A percentile compares a stretch with the other conserved stretches of the same genome.
These are phyloP conservation scores for Fraxinus platypoda DNA, from an alignment of 305 asterid species.

Conservation along the genomic window DNA sequence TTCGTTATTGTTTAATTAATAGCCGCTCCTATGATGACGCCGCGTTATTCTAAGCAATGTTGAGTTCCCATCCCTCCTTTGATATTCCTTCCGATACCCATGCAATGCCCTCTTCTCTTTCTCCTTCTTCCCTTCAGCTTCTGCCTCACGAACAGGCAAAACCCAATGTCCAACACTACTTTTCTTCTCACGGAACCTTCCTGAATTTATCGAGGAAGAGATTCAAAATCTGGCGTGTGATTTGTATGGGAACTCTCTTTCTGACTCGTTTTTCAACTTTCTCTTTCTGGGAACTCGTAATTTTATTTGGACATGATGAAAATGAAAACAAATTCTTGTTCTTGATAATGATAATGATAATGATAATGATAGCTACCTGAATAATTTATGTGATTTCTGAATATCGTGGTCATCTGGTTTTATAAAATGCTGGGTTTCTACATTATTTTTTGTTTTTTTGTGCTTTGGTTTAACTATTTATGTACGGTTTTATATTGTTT, in stretches of 20 bases:
- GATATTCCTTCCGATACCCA: constrained; percentile 29
- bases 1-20: background rate
- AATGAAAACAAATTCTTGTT: background rate
- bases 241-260: background rate
- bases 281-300: background rate
- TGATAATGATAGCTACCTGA: background rate
- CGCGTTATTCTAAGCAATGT: constrained; percentile 30
- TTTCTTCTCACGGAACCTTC: constrained; percentile 23
- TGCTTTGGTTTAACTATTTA: constrained; percentile 2
- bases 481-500: constrained; percentile 16
- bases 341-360: background rate
- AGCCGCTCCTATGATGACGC: constrained; percentile 24
- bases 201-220: background rate
- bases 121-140: constrained; percentile 8
- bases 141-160: constrained; percentile 5
- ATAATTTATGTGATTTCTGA: background rate
- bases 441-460: background rate
- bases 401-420: background rate
- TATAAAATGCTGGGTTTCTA: background rate
- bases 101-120: constrained; percentile 26
- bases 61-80: constrained; percentile 18
- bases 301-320: background rate
- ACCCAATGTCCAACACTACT: constrained; percentile 9
- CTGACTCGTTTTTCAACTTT: background rate
- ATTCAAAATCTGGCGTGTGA: background rate